Conservation (phyloP, 345 rosid species). For the Boechera divaricarpa region DNA sequence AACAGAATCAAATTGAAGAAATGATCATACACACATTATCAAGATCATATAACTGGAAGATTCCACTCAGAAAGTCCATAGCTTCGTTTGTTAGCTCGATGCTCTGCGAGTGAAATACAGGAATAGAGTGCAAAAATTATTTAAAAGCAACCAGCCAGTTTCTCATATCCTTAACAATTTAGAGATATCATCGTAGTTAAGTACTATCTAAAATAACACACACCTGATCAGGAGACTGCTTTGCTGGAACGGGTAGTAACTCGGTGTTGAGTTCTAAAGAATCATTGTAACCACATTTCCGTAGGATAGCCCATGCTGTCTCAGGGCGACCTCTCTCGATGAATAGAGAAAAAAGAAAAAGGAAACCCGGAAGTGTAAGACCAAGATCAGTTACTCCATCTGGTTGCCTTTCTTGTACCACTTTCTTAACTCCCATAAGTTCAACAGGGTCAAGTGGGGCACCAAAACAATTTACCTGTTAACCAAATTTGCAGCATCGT, state of each 20-base stretch:
- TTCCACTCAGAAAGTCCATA: constrained; percentile 64
- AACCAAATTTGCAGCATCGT: constrained; percentile 35
- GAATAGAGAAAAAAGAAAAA: constrained; percentile 76
- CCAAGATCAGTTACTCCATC: constrained; percentile 83
- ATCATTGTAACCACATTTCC: constrained; percentile 78
- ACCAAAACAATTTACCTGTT: constrained; percentile 76
- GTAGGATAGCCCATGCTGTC: constrained; percentile 82
- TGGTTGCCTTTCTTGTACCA: constrained; percentile 79
- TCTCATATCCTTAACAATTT: constrained; percentile 2
- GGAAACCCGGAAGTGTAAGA: constrained; percentile 78
- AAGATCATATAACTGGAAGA: constrained; percentile 68
- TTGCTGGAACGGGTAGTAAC: constrained; percentile 61
- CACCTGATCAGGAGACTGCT: constrained; percentile 83
- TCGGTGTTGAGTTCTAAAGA: constrained; percentile 68
- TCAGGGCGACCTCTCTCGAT: constrained; percentile 83
- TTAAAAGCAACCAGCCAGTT: constrained; percentile 14
- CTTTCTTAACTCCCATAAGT: constrained; percentile 73
- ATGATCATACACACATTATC: constrained; percentile 61
- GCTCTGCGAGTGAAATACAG: constrained; percentile 55
- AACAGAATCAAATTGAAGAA: constrained; percentile 4
- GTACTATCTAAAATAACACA: neutral
- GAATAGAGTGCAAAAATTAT: neutral
- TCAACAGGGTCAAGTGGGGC: constrained; percentile 81
- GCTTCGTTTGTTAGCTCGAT: constrained; percentile 72
- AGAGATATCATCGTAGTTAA: constrained; percentile 12